Evolutionary conservation across 177 flowering plant species (phyloP).

Genomic region (Vitis hybrid): DNA sequence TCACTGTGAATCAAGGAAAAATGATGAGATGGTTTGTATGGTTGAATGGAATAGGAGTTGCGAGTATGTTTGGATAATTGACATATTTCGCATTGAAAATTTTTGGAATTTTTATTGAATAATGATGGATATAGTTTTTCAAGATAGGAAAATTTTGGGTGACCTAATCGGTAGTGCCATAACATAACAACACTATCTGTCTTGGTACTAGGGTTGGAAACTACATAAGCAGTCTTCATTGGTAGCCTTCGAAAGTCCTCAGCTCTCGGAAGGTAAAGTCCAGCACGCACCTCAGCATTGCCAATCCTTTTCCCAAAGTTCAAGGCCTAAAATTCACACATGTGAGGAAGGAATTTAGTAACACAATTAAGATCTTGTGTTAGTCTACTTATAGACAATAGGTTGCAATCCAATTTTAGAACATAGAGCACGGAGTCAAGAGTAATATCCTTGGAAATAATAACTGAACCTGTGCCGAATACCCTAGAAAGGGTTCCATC

Average conservation of each 20-base stretch:
- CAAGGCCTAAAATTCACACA: background rate
- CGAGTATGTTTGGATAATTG: too few relatives aligned
- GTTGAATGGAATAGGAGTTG: too few relatives aligned
- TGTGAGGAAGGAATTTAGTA: too few relatives aligned
- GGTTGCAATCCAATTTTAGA: slow-evolving; percentile 7
- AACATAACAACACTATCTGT: slow-evolving; percentile 1
- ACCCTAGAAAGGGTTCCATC: background rate
- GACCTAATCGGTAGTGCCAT: slow-evolving; percentile 5
- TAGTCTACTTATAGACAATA: slow-evolving; percentile 9
- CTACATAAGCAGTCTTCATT: background rate
- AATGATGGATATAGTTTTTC: slow-evolving; percentile 3
- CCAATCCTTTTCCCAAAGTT: slow-evolving; percentile 16
- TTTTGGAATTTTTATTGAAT: too few relatives aligned
- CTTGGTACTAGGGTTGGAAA: background rate
- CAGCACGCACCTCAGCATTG: slow-evolving; percentile 12
- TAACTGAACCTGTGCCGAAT: background rate
- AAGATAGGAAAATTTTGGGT: slow-evolving; percentile 12
- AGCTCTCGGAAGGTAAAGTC: slow-evolving; percentile 4
- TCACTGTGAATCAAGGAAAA: too few relatives aligned
- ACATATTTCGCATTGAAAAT: too few relatives aligned
- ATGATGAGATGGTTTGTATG: too few relatives aligned
- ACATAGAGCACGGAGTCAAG: slow-evolving; percentile 2
- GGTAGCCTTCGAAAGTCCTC: background rate
- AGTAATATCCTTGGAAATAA: background rate
- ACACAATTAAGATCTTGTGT: slow-evolving; percentile 7